These are phyloP conservation scores for Daedalea quercina DNA, from an alignment of 768 basidiomycete genomes.

Conservation along the genomic window DNA sequence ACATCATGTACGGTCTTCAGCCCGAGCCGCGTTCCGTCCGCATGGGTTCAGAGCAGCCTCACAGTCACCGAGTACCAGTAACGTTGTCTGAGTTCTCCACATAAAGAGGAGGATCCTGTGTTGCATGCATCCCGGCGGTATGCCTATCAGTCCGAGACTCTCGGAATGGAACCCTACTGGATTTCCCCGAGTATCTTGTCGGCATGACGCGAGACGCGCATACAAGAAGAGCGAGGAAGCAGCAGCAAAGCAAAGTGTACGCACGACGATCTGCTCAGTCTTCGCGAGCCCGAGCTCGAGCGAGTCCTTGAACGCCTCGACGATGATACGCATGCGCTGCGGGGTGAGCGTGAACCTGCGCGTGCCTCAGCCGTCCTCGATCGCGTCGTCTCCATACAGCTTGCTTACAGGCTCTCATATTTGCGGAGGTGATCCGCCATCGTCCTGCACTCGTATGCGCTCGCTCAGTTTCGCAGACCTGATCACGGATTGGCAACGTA, in stretches of 20 bases:
- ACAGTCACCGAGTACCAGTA: too few relatives aligned
- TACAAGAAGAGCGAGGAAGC: not conserved
- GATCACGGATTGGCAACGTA: slow-evolving; percentile 27
- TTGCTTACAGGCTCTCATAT: slow-evolving; percentile 76
- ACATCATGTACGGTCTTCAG: too few relatives aligned
- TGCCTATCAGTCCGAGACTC: not conserved
- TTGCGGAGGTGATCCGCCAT: slow-evolving; percentile 93
- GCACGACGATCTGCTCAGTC: slow-evolving; percentile 78
- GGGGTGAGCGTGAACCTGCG: slow-evolving; percentile 79
- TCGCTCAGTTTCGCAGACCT: slow-evolving; percentile 8
- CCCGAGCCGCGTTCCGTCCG: too few relatives aligned
- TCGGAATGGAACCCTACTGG: not conserved
- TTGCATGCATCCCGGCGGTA: not conserved
- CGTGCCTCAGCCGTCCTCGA: slow-evolving; percentile 4
- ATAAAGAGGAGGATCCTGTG: too few relatives aligned
- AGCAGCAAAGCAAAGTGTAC: slow-evolving; percentile 27
- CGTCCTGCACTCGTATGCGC: slow-evolving; percentile 43
- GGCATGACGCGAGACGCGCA: not conserved
- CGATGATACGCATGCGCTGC: slow-evolving; percentile 93
- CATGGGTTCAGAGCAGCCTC: too few relatives aligned
- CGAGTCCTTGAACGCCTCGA: slow-evolving; percentile 91
- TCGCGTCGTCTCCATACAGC: not conserved
- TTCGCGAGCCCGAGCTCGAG: slow-evolving; percentile 83
- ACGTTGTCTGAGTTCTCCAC: too few relatives aligned
- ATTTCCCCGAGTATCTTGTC: not conserved